A percentile compares a stretch with the other conserved stretches of the same genome.
phyloP scores from a whole-genome alignment of 2,329 filamentous ascomycete species.

The Apiospora aurea region DNA sequence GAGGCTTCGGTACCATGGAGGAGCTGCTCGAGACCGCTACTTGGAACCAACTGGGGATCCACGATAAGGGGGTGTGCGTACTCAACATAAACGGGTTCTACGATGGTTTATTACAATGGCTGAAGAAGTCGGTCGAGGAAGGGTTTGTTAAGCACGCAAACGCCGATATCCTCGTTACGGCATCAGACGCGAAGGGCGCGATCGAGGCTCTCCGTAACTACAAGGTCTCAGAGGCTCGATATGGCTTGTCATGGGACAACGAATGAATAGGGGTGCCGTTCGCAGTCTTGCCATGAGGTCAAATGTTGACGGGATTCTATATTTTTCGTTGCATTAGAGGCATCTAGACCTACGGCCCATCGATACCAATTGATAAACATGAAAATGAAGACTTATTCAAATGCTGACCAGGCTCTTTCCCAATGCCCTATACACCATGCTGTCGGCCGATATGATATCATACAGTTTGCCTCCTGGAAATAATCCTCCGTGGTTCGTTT shows the following conservation, averaged over 20 bases:
- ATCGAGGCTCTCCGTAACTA: slow-evolving; percentile 76
- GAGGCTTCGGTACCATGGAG: slow-evolving; percentile 94
- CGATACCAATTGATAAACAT: background rate
- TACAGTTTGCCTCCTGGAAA: slow-evolving; percentile 7
- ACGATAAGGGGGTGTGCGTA: slow-evolving; percentile 78
- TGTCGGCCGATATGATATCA: slow-evolving; percentile 23
- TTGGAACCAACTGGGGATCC: slow-evolving; percentile 97
- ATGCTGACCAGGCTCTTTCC: slow-evolving; percentile 24
- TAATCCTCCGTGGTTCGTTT: background rate
- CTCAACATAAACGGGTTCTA: slow-evolving; percentile 93
- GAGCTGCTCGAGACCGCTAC: slow-evolving; percentile 91
- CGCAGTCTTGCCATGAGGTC: background rate
- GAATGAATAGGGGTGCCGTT: slow-evolving; percentile 33
- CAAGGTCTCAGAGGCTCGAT: slow-evolving; percentile 75
- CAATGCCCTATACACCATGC: slow-evolving; percentile 21
- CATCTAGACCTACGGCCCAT: slow-evolving; percentile 1
- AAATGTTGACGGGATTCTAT: background rate
- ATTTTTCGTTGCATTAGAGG: slow-evolving; percentile 6
- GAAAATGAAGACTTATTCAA: slow-evolving; percentile 15
- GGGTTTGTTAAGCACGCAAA: slow-evolving; percentile 80
- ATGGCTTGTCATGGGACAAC: slow-evolving; percentile 79
- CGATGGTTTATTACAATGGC: slow-evolving; percentile 85
- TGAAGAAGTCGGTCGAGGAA: slow-evolving; percentile 74
- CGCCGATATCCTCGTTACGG: slow-evolving; percentile 80
- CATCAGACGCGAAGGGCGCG: slow-evolving; percentile 74